These are phyloP conservation scores for Pyrenophora tritici-repentis DNA, from an alignment of 2,329 filamentous ascomycete genomes.

Conservation along the genomic window DNA sequence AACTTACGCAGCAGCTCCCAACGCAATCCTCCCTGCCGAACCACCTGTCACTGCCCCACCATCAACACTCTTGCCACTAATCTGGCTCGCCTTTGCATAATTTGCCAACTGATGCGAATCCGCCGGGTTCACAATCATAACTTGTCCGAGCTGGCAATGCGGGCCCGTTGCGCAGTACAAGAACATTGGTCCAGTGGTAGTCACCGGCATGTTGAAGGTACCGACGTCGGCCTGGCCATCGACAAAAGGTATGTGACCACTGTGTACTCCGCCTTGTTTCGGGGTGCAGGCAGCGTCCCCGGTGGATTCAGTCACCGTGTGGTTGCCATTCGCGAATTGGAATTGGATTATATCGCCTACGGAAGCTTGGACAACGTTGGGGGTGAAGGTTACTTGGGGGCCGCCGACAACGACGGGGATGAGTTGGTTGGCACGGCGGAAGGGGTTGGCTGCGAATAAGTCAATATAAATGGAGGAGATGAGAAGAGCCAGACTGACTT, in stretches of 20 bases:
- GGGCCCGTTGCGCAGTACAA: constrained; percentile 40
- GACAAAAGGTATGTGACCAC: constrained; percentile 37
- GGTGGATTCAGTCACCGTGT: constrained; percentile 39
- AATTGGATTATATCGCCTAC: constrained; percentile 40
- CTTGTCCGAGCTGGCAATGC: constrained; percentile 37
- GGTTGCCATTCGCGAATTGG: constrained; percentile 41
- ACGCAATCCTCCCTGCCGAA: constrained; percentile 24
- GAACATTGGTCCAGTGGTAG: constrained; percentile 37
- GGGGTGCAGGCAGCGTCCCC: constrained; percentile 33
- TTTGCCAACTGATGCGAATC: constrained; percentile 32
- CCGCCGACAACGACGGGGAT: constrained; percentile 41
- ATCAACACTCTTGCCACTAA: constrained; percentile 20
- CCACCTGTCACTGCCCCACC: constrained; percentile 12
- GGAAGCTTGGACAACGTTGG: constrained; percentile 33
- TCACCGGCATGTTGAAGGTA: constrained; percentile 40
- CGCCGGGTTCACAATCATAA: constrained; percentile 36
- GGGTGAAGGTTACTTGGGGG: constrained; percentile 36
- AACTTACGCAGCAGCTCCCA: constrained; percentile 35
- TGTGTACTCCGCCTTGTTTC: constrained; percentile 35
- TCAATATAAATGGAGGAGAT: background rate
- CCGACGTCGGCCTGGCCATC: constrained; percentile 38
- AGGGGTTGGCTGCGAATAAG: constrained; percentile 19
- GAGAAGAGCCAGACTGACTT: background rate
- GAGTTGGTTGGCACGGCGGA: constrained; percentile 29
- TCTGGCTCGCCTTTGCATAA: constrained; percentile 34